phyloP scores from a whole-genome alignment of 2,329 filamentous ascomycete species.

The Tolypocladium cylindrosporum region DNA sequence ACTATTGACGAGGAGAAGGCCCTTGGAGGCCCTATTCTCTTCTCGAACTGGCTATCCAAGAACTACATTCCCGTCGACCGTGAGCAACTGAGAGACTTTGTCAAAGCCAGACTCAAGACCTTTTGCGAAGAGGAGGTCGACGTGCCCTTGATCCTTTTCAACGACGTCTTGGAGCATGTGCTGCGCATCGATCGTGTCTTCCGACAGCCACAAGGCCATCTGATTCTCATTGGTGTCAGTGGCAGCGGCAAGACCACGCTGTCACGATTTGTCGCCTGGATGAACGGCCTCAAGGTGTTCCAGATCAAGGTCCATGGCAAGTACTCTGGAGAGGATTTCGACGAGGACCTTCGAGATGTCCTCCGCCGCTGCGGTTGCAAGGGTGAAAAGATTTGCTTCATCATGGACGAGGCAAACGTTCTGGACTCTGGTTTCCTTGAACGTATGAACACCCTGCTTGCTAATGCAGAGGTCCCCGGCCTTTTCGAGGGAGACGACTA shows the following conservation, averaged over 20 bases:
- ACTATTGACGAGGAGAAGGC: slow-evolving; percentile 88
- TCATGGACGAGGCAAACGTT: slow-evolving; percentile 99
- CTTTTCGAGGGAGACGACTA: slow-evolving; percentile 99
- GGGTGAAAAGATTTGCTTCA: slow-evolving; percentile 99
- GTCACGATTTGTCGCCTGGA: slow-evolving; percentile 97
- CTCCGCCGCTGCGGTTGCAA: slow-evolving; percentile 91
- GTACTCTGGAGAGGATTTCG: slow-evolving; percentile 96
- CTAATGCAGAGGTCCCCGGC: slow-evolving; percentile 98
- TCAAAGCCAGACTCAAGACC: slow-evolving; percentile 91
- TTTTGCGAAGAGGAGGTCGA: slow-evolving; percentile 99
- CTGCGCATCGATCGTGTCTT: slow-evolving; percentile 98
- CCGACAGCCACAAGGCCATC: slow-evolving; percentile 92
- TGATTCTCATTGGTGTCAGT: slow-evolving; percentile 97
- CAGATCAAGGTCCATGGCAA: slow-evolving; percentile 99
- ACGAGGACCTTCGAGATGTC: slow-evolving; percentile 91
- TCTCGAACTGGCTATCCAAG: slow-evolving; percentile 99
- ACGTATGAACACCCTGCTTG: slow-evolving; percentile 96
- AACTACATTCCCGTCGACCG: slow-evolving; percentile 96
- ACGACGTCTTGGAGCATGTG: slow-evolving; percentile 96
- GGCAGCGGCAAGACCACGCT: slow-evolving; percentile 97
- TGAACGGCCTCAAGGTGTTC: slow-evolving; percentile 98
- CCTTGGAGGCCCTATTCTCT: slow-evolving; percentile 85
- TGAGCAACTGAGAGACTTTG: slow-evolving; percentile 90
- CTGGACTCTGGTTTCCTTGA: slow-evolving; percentile 97
- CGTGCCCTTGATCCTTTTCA: slow-evolving; percentile 96